Evolutionary conservation across 441 rosid genomes (phyloP).

Genomic region (Adansonia grandidieri): DNA sequence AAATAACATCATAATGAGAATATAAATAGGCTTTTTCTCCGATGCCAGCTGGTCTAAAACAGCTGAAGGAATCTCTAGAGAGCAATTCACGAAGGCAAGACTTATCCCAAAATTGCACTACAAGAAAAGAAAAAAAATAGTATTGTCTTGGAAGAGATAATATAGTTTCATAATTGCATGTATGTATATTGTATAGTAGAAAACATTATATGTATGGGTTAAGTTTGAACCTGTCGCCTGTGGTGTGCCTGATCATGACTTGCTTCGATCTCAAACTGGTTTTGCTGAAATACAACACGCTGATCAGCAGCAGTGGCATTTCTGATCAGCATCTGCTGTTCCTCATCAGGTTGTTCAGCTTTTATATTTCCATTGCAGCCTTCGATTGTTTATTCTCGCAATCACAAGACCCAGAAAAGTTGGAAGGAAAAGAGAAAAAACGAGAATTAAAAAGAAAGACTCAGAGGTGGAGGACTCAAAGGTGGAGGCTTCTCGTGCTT

Average conservation of each 20-base stretch:
- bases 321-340: not conserved
- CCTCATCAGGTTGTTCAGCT: not conserved
- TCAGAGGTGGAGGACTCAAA: not conserved
- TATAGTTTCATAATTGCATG: too few relatives aligned
- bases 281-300: not conserved
- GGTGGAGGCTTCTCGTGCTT: not conserved
- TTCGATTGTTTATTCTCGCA: not conserved
- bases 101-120: not conserved
- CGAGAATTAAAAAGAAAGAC: not conserved
- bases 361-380: not conserved
- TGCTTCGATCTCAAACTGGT: not conserved
- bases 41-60: not conserved
- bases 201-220: too few relatives aligned
- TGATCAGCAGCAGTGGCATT: too few relatives aligned
- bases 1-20: not conserved
- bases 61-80: slow-evolving; percentile 1
- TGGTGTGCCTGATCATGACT: not conserved
- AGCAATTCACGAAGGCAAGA: not conserved
- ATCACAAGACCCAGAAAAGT: not conserved
- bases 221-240: too few relatives aligned
- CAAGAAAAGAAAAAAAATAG: not conserved
- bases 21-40: not conserved
- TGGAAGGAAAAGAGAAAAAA: not conserved
- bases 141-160: not conserved
- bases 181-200: not conserved